These are phyloP conservation scores for Leccinum barrowsii DNA, from an alignment of 768 basidiomycete genomes.

Conservation along the genomic window DNA sequence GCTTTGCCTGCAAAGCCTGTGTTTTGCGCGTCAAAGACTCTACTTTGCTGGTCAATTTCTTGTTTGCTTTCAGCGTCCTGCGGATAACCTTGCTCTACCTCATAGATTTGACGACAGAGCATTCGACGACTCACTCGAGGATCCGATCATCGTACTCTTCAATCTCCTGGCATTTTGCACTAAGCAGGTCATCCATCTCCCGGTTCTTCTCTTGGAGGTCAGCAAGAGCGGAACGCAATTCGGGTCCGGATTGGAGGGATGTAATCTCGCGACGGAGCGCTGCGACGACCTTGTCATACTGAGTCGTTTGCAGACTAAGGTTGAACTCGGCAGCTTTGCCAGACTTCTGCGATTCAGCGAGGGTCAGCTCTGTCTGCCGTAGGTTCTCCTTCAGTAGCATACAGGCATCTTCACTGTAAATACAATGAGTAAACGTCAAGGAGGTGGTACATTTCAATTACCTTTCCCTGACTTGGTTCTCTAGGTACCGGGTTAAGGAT, in stretches of 20 bases:
- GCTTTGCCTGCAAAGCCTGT: conserved; percentile 65
- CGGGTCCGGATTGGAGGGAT: conserved; percentile 48
- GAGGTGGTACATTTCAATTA: conserved; percentile 24
- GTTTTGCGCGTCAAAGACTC: conserved; percentile 72
- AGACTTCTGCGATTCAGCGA: conserved; percentile 53
- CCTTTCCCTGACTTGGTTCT: conserved; percentile 64
- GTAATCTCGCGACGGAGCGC: conserved; percentile 57
- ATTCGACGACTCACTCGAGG: conserved; percentile 52
- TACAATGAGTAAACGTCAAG: conserved; percentile 4
- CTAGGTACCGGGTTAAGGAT: conserved; percentile 59
- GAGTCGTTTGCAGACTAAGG: conserved; percentile 58
- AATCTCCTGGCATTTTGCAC: conserved; percentile 69
- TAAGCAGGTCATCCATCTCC: conserved; percentile 74
- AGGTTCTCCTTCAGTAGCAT: conserved; percentile 37
- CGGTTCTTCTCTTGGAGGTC: conserved; percentile 67
- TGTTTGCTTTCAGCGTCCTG: conserved; percentile 78
- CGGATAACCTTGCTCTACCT: conserved; percentile 4
- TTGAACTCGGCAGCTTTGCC: conserved; percentile 63
- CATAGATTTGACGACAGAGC: conserved; percentile 3
- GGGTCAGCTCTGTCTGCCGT: conserved; percentile 39
- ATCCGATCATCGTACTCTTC: conserved; percentile 82
- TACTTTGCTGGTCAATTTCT: conserved; percentile 66
- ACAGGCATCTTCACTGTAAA: conserved; percentile 46
- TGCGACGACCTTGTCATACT: conserved; percentile 62
- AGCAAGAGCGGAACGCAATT: conserved; percentile 50